Percentiles rank a stretch among this genome's conserved stretches.
phyloP scores from a whole-genome alignment of 2,329 filamentous ascomycete genomes.

The Raffaelea albimanens region DNA sequence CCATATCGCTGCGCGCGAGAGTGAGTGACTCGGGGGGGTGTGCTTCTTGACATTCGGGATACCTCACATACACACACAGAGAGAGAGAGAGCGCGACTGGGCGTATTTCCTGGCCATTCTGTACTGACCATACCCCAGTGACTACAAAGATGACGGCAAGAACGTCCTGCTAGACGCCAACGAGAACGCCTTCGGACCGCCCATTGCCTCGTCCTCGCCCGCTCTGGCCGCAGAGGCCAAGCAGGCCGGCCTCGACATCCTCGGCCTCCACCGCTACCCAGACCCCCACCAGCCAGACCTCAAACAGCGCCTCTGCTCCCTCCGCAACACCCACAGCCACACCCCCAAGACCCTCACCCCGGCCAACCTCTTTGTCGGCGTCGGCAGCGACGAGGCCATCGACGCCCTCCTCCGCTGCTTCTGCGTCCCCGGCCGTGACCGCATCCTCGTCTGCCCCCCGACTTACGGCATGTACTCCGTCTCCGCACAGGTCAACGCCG shows the following conservation, averaged over 20 bases:
- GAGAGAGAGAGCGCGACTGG: no score
- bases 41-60: neutral
- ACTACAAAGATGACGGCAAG: constrained; percentile 97
- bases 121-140: constrained; percentile 44
- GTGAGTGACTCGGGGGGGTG: constrained; percentile 38
- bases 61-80: no score
- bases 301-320: constrained; percentile 75
- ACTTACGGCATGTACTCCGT: constrained; percentile 99
- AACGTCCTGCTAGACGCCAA: constrained; percentile 97
- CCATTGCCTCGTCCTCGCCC: constrained; percentile 67
- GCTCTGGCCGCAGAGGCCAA: constrained; percentile 75
- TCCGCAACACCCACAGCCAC: constrained; percentile 80
- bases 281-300: constrained; percentile 87
- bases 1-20: constrained; percentile 77
- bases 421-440: constrained; percentile 77
- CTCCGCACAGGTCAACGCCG: constrained; percentile 87
- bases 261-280: constrained; percentile 85
- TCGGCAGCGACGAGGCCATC: constrained; percentile 94
- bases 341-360: constrained; percentile 64
- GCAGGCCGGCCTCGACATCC: constrained; percentile 55
- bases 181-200: constrained; percentile 91
- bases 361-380: constrained; percentile 85
- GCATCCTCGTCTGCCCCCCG: constrained; percentile 88
- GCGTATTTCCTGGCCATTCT: constrained; percentile 1
- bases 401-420: constrained; percentile 91